Base-by-base conservation (phyloP, 805 yeast genomes). In the Yarrowia sp. region DNA sequence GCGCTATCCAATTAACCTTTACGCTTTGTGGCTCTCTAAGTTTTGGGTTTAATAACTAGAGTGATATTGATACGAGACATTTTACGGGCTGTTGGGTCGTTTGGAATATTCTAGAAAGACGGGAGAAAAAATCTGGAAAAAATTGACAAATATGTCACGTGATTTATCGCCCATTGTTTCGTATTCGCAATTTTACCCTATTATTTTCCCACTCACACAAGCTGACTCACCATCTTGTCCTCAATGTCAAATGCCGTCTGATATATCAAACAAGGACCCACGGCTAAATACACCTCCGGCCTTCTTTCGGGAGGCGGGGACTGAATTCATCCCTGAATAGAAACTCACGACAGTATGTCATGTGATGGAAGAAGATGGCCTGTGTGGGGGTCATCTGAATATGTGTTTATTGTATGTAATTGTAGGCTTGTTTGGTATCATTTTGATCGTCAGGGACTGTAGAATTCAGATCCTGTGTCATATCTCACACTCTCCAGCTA, bases 201-300 rank as follows among this genome's bases (percentile, higher is more conserved):
- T 35, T 35, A 35, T 35, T 35, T 3, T 35, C 13, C 38, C 8
- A 9, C 38, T 4, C 13, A 2, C 6, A 10, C 38, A 4, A 3
- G 28, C 28, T 22, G 3, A 22, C 28, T 22, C 28, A 22, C 28
- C 28, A 22, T 22, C 28, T 22, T 22, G 28, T 22, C 4, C 28
- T 22, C 28, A 22, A 22, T 22, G 28, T 22, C 28, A 22, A 22
- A 42, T 22, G n/a, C 22, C 32, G 32, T 42, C 13, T 11, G 17
- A 1, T 8, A 14, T 22, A 15, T 11, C 28, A 22, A 22, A 22
- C 28, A 22, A 36, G n/a, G n/a, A 36, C 41, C 8, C 43, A 39
- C 9, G 51, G 51, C 51, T 45, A 45, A 45, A 48, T n/a, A 5
- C 39, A 33, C 13, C 39, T n/a, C 53, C 53, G 51, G 51, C 38